These are phyloP conservation scores for Paramecium octaurelia DNA, from an alignment of 73 alveolate species.

Conservation along the genomic window DNA sequence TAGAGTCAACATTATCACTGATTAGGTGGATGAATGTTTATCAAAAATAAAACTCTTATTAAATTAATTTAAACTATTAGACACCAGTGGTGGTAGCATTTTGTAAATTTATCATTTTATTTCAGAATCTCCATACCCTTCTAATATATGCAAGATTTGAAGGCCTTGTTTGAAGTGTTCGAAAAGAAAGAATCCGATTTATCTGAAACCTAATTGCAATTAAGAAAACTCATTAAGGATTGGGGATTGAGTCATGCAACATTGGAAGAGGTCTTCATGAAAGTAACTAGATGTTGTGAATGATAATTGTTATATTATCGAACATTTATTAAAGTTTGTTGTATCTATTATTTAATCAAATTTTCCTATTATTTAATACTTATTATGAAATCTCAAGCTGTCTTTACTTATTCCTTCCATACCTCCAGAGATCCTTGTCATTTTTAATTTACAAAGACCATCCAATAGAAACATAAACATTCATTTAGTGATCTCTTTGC, in stretches of 20 bases:
- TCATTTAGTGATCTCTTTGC: background rate
- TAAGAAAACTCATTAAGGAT: slow-evolving; percentile 69
- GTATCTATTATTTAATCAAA: background rate
- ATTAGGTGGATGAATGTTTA: slow-evolving; percentile 53
- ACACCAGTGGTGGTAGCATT: slow-evolving; percentile 77
- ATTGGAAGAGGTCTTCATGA: slow-evolving; percentile 88
- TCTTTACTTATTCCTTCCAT: background rate
- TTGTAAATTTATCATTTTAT: slow-evolving; percentile 58
- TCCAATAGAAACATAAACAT: background rate
- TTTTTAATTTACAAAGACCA: background rate
- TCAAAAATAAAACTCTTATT: slow-evolving; percentile 49
- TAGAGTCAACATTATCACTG: slow-evolving; percentile 66
- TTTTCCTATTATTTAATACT: background rate
- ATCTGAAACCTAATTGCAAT: slow-evolving; percentile 27
- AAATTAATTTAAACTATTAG: slow-evolving; percentile 69
- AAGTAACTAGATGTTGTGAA: slow-evolving; percentile 73
- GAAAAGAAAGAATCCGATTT: slow-evolving; percentile 4
- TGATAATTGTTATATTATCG: background rate
- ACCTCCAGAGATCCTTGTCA: background rate
- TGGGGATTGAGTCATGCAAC: slow-evolving; percentile 89
- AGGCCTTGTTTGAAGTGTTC: slow-evolving; percentile 62
- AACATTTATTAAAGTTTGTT: background rate
- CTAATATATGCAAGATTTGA: slow-evolving; percentile 58
- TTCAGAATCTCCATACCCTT: slow-evolving; percentile 64
- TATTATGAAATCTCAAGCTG: background rate